phyloP scores from a whole-genome alignment of 208 protist genomes.

The Porcisia hertigi region DNA sequence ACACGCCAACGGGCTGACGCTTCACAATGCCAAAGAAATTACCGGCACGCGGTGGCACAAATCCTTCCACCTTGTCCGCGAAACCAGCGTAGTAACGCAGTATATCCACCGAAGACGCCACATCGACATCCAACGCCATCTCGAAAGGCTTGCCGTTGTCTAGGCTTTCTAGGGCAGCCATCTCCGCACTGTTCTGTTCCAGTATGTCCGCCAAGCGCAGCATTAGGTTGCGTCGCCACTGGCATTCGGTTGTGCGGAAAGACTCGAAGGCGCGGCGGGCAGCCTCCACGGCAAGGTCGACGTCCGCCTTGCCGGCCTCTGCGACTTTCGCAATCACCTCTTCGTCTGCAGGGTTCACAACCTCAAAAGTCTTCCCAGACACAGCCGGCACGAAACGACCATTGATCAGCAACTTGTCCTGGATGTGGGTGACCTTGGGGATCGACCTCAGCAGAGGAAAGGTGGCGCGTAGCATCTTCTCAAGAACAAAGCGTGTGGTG shows the following conservation, averaged over 20 bases:
- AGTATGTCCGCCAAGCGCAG: slow-evolving; percentile 80
- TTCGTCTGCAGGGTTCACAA: slow-evolving; percentile 79
- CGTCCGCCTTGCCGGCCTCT: slow-evolving; percentile 75
- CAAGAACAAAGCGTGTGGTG: neutral
- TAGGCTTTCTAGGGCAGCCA: slow-evolving; percentile 81
- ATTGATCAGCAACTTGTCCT: slow-evolving; percentile 88
- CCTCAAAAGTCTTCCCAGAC: slow-evolving; percentile 73
- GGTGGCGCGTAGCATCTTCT: slow-evolving; percentile 29
- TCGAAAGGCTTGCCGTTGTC: slow-evolving; percentile 91
- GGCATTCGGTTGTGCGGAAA: slow-evolving; percentile 50
- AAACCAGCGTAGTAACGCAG: slow-evolving; percentile 91
- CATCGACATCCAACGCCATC: slow-evolving; percentile 59
- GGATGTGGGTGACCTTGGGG: slow-evolving; percentile 45
- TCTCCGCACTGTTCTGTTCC: slow-evolving; percentile 58
- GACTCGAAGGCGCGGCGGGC: slow-evolving; percentile 63
- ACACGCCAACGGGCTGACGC: slow-evolving; percentile 86
- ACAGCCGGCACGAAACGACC: slow-evolving; percentile 76
- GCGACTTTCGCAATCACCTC: slow-evolving; percentile 74
- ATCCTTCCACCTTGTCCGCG: slow-evolving; percentile 90
- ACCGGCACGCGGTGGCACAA: slow-evolving; percentile 57
- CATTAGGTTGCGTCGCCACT: slow-evolving; percentile 60
- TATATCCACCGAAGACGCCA: slow-evolving; percentile 53
- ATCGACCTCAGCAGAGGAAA: slow-evolving; percentile 23
- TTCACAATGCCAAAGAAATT: slow-evolving; percentile 69
- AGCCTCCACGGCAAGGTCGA: slow-evolving; percentile 84